Conservation (phyloP, 1,139 yeast genomes). For the Diutina sp. region DNA sequence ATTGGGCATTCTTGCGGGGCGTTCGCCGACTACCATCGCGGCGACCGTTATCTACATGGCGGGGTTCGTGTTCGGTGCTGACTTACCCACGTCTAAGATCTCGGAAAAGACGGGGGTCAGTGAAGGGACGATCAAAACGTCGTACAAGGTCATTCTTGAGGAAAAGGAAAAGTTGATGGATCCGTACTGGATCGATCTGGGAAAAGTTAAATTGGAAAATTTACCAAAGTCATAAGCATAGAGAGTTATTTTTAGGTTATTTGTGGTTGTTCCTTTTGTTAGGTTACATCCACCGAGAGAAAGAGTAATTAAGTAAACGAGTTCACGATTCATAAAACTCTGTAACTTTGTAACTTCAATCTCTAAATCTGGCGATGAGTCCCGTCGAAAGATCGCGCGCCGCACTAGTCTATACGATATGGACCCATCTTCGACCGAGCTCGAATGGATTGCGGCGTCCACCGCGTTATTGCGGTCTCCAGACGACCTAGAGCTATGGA, state of each 20-base stretch:
- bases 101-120: slow-evolving; percentile 96
- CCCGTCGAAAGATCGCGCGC: background rate
- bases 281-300: background rate
- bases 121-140: slow-evolving; percentile 93
- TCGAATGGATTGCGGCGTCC: background rate
- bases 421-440: background rate
- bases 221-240: slow-evolving; percentile 4
- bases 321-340: background rate
- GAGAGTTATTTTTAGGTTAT: background rate
- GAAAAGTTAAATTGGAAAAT: slow-evolving; percentile 46
- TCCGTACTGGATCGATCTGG: slow-evolving; percentile 66
- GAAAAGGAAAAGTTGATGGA: slow-evolving; percentile 64
- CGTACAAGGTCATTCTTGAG: slow-evolving; percentile 73
- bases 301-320: background rate
- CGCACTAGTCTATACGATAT: background rate
- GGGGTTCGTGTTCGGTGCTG: slow-evolving; percentile 65
- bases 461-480: background rate
- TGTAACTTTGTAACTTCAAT: too few relatives aligned
- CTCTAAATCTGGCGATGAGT: background rate
- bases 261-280: background rate
- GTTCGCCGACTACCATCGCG: slow-evolving; percentile 95
- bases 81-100: slow-evolving; percentile 60
- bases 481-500: background rate
- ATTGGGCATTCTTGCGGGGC: slow-evolving; percentile 88
- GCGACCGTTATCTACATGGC: slow-evolving; percentile 97